These are phyloP conservation scores for Vaccinium vitisidaea DNA, from an alignment of 148 eudicot species.

Conservation along the genomic window DNA sequence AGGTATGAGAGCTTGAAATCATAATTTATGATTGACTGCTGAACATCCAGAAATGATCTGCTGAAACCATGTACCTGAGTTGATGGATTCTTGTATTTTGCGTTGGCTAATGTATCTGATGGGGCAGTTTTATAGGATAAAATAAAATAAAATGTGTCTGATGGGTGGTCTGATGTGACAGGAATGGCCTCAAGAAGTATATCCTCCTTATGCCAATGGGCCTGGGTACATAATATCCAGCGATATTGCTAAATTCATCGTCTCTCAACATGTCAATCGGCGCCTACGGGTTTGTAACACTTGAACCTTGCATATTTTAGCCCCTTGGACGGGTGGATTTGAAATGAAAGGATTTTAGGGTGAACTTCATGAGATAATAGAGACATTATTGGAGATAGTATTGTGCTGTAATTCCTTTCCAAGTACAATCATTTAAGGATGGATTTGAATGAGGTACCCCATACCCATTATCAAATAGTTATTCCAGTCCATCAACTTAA, in stretches of 20 bases:
- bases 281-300: constrained; percentile 64
- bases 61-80: background rate
- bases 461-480: background rate
- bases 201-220: constrained; percentile 97
- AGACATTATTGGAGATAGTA: background rate
- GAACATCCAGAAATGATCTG: background rate
- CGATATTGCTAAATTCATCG: constrained; percentile 65
- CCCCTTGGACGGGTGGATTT: background rate
- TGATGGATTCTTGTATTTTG: background rate
- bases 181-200: constrained; percentile 93
- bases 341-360: background rate
- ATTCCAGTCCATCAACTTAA: background rate
- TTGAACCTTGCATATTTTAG: background rate
- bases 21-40: background rate
- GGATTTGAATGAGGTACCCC: background rate
- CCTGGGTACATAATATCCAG: constrained; percentile 80
- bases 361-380: background rate
- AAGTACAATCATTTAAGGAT: background rate
- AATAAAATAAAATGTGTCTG: constrained; percentile 7
- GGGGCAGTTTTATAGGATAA: background rate
- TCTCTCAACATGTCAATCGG: constrained; percentile 55
- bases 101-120: constrained; percentile 14
- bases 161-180: constrained; percentile 31
- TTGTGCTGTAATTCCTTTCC: background rate
- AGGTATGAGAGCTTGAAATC: constrained; percentile 42